Evolutionary conservation across 2,329 filamentous ascomycete genomes (phyloP).

Genomic region (Herpotrichia juniperi): DNA sequence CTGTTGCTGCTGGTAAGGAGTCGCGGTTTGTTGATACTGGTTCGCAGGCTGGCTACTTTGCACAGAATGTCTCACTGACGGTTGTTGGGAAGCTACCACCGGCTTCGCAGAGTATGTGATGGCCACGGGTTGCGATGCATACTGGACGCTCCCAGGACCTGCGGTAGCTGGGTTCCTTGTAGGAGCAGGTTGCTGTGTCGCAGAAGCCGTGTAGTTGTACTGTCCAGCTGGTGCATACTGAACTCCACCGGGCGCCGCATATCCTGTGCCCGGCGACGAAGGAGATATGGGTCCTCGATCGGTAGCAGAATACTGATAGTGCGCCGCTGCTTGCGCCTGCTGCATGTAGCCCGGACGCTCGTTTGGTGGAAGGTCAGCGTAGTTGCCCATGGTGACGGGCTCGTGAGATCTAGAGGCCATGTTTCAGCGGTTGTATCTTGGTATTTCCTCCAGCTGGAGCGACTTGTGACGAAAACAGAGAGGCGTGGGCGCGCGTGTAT

Average conservation of each 20-base stretch:
- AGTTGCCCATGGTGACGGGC: conserved; percentile 52
- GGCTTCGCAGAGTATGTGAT: conserved; percentile 53
- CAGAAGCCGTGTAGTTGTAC: conserved; percentile 33
- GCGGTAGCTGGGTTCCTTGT: conserved; percentile 22
- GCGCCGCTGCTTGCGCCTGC: conserved; percentile 23
- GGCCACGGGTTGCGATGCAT: conserved; percentile 48
- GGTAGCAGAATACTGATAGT: conserved; percentile 22
- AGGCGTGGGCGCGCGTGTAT: conserved; percentile 2
- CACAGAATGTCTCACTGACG: conserved; percentile 31
- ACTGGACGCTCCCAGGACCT: conserved; percentile 39
- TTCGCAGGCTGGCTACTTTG: conserved; percentile 18
- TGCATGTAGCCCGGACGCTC: conserved; percentile 49
- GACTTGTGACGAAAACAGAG: conserved; percentile 1
- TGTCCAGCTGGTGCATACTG: conserved; percentile 40
- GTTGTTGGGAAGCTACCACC: conserved; percentile 27
- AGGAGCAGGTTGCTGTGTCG: conserved; percentile 28
- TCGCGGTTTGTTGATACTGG: conserved; percentile 1
- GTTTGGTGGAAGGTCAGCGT: conserved; percentile 51
- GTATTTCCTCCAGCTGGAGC: background rate
- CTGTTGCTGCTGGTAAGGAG: background rate
- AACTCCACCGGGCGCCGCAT: conserved; percentile 29
- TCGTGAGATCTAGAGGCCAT: conserved; percentile 40
- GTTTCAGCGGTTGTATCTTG: conserved; percentile 25
- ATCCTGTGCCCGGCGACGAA: conserved; percentile 16
- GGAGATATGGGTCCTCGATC: conserved; percentile 9